Evolutionary conservation across 202 grass and related monocot species (phyloP).

Genomic region (Tripidium arundinaceum): DNA sequence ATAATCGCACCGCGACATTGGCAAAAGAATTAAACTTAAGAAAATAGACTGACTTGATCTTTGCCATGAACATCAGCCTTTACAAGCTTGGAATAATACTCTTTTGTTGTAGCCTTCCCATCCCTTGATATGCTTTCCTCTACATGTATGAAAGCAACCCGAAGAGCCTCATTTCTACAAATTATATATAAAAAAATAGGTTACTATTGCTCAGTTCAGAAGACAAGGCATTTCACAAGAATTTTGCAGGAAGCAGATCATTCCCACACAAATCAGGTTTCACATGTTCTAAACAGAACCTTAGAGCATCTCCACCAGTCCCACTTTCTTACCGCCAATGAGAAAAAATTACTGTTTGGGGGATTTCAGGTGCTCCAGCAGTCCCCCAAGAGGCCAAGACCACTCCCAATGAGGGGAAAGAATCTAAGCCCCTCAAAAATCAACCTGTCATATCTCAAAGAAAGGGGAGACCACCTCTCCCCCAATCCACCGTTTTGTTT

Average conservation of each 20-base stretch:
- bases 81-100: slow-evolving; percentile 92
- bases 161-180: slow-evolving; percentile 90
- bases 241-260: background rate
- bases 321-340: background rate
- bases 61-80: slow-evolving; percentile 91
- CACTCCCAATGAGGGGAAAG: background rate
- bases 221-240: background rate
- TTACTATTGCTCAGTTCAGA: background rate
- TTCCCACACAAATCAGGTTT: background rate
- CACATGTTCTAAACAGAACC: background rate
- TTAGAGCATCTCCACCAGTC: background rate
- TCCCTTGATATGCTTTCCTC: slow-evolving; percentile 44
- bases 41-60: slow-evolving; percentile 72
- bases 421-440: background rate
- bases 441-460: background rate
- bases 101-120: slow-evolving; percentile 45
- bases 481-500: too few relatives aligned
- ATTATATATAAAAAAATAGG: slow-evolving; percentile 23
- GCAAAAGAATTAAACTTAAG: slow-evolving; percentile 2
- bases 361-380: background rate
- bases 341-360: background rate
- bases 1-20: background rate
- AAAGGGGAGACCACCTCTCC: background rate
- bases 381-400: background rate
- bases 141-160: slow-evolving; percentile 96